Conservation (phyloP, 23 red algal genomes). For the Gracilaria caudata region DNA sequence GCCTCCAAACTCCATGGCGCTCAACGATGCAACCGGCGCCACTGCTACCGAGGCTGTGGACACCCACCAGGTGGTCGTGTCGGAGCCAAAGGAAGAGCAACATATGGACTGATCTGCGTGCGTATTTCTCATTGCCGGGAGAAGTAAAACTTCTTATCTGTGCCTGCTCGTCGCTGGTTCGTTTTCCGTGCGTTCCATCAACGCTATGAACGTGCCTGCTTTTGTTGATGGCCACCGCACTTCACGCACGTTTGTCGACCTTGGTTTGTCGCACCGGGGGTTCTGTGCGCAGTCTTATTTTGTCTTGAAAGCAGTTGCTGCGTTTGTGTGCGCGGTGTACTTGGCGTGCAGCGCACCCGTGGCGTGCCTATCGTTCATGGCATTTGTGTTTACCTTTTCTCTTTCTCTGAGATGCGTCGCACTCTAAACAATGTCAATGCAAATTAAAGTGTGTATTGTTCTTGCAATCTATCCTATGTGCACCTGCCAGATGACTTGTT, state of each 20-base stretch:
- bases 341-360: background rate
- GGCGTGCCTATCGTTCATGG: background rate
- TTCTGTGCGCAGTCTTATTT: background rate
- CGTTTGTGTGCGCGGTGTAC: background rate
- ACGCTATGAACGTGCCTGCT: background rate
- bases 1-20: conserved; percentile 15
- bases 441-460: conserved; percentile 9
- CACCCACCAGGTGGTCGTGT: background rate
- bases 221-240: background rate
- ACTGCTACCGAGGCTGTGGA: conserved; percentile 34
- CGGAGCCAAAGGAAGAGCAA: conserved; percentile 32
- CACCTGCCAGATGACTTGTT: background rate
- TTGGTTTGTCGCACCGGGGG: background rate
- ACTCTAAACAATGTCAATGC: background rate
- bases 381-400: background rate
- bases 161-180: conserved; percentile 5
- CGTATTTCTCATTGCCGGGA: conserved; percentile 30
- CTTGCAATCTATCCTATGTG: background rate
- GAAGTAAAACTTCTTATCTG: conserved; percentile 33
- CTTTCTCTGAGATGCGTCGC: background rate
- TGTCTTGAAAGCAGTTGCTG: background rate
- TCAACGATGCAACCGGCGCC: conserved; percentile 42
- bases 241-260: background rate
- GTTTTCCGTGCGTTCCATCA: background rate
- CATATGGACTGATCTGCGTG: conserved; percentile 15